phyloP scores from a whole-genome alignment of 73 alveolate genomes.

The Paramecium tetraurelia region DNA sequence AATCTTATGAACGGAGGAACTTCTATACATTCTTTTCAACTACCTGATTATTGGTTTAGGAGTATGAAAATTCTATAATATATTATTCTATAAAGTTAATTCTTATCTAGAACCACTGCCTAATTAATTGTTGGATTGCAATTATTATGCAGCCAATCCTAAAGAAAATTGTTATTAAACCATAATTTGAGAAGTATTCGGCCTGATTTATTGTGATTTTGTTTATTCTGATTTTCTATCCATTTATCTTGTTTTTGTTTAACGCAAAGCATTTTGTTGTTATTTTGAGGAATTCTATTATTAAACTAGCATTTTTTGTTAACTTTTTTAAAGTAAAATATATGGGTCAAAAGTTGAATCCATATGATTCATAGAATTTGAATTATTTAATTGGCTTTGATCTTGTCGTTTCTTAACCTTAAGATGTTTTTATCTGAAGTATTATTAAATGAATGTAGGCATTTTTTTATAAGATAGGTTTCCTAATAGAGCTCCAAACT shows the following conservation, averaged over 20 bases:
- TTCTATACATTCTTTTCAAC: constrained; percentile 7
- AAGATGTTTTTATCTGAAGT: neutral
- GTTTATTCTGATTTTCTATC: neutral
- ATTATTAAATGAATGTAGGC: constrained; percentile 11
- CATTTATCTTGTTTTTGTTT: neutral
- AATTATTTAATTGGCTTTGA: neutral
- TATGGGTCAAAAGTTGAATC: constrained; percentile 22
- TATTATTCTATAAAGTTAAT: neutral
- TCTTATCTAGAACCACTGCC: neutral
- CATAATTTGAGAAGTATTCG: neutral
- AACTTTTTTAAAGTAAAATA: neutral
- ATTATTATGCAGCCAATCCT: neutral
- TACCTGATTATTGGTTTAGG: constrained; percentile 18
- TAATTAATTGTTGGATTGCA: neutral
- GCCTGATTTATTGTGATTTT: neutral
- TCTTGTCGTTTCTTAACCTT: neutral
- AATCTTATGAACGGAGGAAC: constrained; percentile 26
- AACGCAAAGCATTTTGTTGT: neutral
- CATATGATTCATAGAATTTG: neutral
- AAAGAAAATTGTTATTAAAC: neutral
- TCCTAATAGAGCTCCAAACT: neutral
- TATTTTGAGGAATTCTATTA: neutral
- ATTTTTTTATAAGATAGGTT: neutral
- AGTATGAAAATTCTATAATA: neutral
- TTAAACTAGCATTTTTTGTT: neutral